Evolutionary conservation across 805 yeast species (phyloP), one percentile per base, ranked within the genome.

Genomic region (Komagataella phaffii): DNA sequence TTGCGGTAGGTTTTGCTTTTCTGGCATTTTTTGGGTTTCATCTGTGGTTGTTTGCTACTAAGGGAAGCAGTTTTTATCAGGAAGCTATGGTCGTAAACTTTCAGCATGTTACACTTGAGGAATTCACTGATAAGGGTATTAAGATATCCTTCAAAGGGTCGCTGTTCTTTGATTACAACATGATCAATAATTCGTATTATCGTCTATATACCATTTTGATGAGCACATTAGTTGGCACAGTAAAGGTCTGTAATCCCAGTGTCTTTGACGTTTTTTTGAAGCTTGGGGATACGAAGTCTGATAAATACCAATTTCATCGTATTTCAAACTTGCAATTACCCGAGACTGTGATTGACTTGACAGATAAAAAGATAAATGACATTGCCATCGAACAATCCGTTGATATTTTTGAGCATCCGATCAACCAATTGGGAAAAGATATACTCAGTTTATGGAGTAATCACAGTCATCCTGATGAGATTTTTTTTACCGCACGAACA

Each of bases 51-150:
- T 45, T 14, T 18, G 21, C 23, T 21, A 45, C 24, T 1, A 17
- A 21, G 47, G 47, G 21, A 23, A 17, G 7, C 24, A n/a, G 8
- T 21, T 45, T 17, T 2, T 45, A 21, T 2, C 47, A 45, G 14
- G 40, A 45, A 45, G 47, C 47, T 12, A 24, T 24, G 24, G 6
- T 21, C 17, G 17, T 45, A 12, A 23, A 45, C 4, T 7, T 45
- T 18, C 47, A 45, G 21, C 17, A 45, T 17, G 47, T 45, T 24
- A 14, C 19, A 4, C 18, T 36, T 6, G 17, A 49, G 23, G 44
- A 56, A 6, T 44, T 55, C 10, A 45, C 52, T 3, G 50, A 51
- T 19, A 10, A 44, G 8, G 54, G 53, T 1, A n/a, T 54, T 6
- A 19, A 36, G 10, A 48, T 55, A 17, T 30, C 44, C 12, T 7